Conservation (phyloP, 768 basidiomycete species). For the Daedaleopsis sinensis region DNA sequence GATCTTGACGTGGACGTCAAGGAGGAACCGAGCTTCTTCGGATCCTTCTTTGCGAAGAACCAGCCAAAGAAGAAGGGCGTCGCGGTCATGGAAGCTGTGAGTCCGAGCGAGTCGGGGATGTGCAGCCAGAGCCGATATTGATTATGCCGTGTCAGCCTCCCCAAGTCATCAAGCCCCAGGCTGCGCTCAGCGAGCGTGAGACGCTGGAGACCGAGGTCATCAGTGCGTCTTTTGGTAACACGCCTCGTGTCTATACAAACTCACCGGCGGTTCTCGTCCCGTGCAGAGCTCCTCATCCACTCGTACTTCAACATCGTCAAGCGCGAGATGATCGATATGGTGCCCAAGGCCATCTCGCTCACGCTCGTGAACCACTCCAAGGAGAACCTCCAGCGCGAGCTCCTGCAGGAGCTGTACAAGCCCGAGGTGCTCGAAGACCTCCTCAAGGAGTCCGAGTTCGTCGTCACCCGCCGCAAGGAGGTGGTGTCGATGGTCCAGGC, state of each 20-base stretch:
- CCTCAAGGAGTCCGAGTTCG: constrained; percentile 91
- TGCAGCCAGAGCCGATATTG: neutral
- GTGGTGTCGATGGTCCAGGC: constrained; percentile 91
- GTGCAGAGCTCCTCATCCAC: constrained; percentile 86
- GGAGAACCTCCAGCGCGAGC: constrained; percentile 91
- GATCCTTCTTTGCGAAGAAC: constrained; percentile 90
- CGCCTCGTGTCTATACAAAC: neutral
- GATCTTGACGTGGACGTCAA: constrained; percentile 90
- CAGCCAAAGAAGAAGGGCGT: constrained; percentile 61
- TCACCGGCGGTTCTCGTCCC: neutral
- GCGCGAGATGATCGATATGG: constrained; percentile 99
- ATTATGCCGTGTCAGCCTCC: constrained; percentile 61
- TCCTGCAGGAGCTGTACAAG: constrained; percentile 96
- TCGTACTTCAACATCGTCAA: constrained; percentile 99
- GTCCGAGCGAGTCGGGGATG: neutral
- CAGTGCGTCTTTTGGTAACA: constrained; percentile 61
- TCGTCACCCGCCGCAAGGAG: constrained; percentile 91
- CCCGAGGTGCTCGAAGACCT: constrained; percentile 94
- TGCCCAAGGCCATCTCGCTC: constrained; percentile 91
- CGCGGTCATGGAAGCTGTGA: constrained; percentile 61
- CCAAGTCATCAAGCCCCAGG: constrained; percentile 83
- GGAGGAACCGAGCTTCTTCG: constrained; percentile 92
- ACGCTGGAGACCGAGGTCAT: constrained; percentile 99
- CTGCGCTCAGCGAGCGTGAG: constrained; percentile 91
- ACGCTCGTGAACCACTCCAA: constrained; percentile 93